Evolutionary conservation across 192 early-diverging fungal genomes (phyloP), one percentile per base, ranked within the genome.

Genomic region (Geranomyces michiganensis): DNA sequence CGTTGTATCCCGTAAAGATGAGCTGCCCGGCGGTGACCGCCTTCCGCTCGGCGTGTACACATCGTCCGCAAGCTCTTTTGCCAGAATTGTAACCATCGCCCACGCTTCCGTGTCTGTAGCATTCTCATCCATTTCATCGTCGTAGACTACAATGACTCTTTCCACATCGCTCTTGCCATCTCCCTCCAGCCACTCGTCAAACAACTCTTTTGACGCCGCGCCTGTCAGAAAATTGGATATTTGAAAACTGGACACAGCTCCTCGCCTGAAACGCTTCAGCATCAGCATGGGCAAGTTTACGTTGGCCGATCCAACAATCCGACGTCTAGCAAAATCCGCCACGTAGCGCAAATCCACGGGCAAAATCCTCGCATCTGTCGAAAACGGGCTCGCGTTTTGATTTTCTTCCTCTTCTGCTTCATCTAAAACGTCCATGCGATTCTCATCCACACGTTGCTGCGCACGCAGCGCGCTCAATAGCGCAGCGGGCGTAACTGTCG

Each of bases 251-350:
- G 78, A 76, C 2, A 56, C 72, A 14, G 36, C 48, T 1, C 79
- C 79, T 0, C 68, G 36, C 21, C 74, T 56, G 66, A 79, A 73
- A n/a, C 81, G 65, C 56, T 82, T 82, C 31, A 79, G 56, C 61
- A 82, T 79, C 46, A 82, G 30, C 59, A 69, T 26, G 14, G 81
- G 81, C 0, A 82, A 47, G 30, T 65, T 72, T 22, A 82, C 66
- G 65, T 78, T 77, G 9, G 74, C 76, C 13, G 77, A 76, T 7
- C 65, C 62, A 21, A 48, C 26, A 32, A 81, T 76, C 27, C 58
- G 46, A 27, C 65, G 44, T 24, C 22, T 17, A 1, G 24, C n/a
- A 56, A 72, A 81, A 33, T 74, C 72, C 43, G 70, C 58, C 7
- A 71, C 26, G 15, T 62, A 46, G 21, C 79, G 58, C 17, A 81